A percentile compares a stretch with the other conserved stretches of the same genome.
Evolutionary conservation across 2,329 filamentous ascomycete genomes (phyloP).

Genomic region (Diaporthe nobilis): DNA sequence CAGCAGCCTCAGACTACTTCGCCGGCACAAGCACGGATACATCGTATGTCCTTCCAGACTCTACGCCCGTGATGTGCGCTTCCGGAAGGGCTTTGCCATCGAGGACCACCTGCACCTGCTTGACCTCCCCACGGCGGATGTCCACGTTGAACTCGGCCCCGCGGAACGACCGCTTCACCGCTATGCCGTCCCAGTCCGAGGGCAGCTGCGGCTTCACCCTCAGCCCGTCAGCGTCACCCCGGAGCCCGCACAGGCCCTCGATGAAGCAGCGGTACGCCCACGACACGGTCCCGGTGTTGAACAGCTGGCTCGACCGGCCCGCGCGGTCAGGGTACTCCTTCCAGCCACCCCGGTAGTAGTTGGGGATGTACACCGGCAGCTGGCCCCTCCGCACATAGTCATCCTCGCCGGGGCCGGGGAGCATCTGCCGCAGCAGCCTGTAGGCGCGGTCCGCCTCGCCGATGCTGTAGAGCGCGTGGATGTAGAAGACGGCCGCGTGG

Average conservation of each 20-base stretch:
- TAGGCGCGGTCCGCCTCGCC: slow-evolving; percentile 65
- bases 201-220: slow-evolving; percentile 65
- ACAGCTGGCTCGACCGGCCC: slow-evolving; percentile 69
- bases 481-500: slow-evolving; percentile 69
- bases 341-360: slow-evolving; percentile 70
- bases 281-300: slow-evolving; percentile 71
- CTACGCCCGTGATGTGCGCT: slow-evolving; percentile 57
- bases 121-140: slow-evolving; percentile 58
- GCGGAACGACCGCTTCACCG: slow-evolving; percentile 63
- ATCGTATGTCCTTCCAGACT: slow-evolving; percentile 51
- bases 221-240: slow-evolving; percentile 63
- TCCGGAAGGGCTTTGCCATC: slow-evolving; percentile 56
- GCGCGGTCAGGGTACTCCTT: slow-evolving; percentile 64
- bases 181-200: slow-evolving; percentile 62
- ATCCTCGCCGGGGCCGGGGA: slow-evolving; percentile 65
- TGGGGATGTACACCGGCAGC: slow-evolving; percentile 70
- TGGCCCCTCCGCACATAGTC: slow-evolving; percentile 68
- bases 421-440: slow-evolving; percentile 64
- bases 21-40: slow-evolving; percentile 30
- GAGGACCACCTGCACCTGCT: slow-evolving; percentile 56
- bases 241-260: slow-evolving; percentile 68
- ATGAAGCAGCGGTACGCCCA: slow-evolving; percentile 70
- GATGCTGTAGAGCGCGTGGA: slow-evolving; percentile 66
- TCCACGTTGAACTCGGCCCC: slow-evolving; percentile 64
- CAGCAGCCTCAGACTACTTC: not conserved